Evolutionary conservation across 306 rosid genomes (phyloP).

Genomic region (Quillaja saponaria): DNA sequence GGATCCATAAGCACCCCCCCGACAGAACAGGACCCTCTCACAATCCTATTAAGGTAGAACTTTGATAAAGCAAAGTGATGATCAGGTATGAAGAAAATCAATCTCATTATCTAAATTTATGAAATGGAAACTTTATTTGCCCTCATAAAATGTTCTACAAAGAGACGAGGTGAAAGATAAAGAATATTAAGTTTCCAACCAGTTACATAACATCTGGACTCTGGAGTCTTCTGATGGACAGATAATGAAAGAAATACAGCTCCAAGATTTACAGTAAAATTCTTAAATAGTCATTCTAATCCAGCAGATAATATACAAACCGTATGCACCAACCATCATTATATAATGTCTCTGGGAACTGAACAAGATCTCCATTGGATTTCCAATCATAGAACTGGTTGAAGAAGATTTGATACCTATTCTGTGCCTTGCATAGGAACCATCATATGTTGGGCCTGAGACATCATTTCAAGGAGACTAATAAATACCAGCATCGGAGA

Average conservation of each 20-base stretch:
- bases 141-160: background rate
- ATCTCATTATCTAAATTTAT: too few species aligned
- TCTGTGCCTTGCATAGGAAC: conserved; percentile 88
- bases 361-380: conserved; percentile 34
- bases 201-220: conserved; percentile 19
- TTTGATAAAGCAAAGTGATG: too few species aligned
- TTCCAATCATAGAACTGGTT: conserved; percentile 30
- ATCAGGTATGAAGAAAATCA: too few species aligned
- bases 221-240: conserved; percentile 16
- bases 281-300: conserved; percentile 35
- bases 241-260: conserved; percentile 30
- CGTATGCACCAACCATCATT: conserved; percentile 33
- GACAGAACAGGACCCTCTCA: too few species aligned
- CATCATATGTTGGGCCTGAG: conserved; percentile 80
- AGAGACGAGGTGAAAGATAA: background rate
- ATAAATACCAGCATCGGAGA: too few species aligned
- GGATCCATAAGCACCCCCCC: too few species aligned
- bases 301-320: conserved; percentile 47
- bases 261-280: conserved; percentile 33
- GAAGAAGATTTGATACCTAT: conserved; percentile 34
- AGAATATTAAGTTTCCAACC: conserved; percentile 31
- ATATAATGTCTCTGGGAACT: conserved; percentile 34
- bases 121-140: background rate
- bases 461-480: conserved; percentile 17
- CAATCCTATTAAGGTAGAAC: too few species aligned